Conservation (phyloP, 2,329 filamentous ascomycete species). For the Paecilomyces variotii region DNA sequence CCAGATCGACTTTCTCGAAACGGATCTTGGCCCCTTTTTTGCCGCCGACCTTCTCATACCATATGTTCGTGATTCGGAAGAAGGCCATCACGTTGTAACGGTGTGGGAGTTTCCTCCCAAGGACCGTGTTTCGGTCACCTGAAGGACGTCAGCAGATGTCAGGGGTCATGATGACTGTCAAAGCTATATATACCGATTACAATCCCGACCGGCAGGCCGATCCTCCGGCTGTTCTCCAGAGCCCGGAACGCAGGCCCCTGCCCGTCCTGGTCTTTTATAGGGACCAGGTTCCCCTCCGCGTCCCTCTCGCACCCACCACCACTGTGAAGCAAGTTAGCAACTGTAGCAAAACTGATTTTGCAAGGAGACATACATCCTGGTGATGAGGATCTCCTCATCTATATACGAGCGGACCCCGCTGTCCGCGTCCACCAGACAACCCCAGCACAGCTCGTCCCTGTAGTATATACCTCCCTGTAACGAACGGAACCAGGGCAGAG, state of each 20-base stretch:
- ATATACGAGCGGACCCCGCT: constrained; percentile 50
- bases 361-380: constrained; percentile 45
- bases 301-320: constrained; percentile 48
- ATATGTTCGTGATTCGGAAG: constrained; percentile 61
- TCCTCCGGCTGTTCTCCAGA: constrained; percentile 40
- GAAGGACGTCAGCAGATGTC: constrained; percentile 15
- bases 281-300: constrained; percentile 39
- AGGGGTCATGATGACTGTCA: background rate
- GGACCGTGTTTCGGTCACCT: constrained; percentile 46
- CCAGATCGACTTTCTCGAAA: constrained; percentile 55
- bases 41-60: constrained; percentile 49
- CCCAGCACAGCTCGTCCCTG: constrained; percentile 41
- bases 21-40: constrained; percentile 49
- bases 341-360: background rate
- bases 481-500: constrained; percentile 53
- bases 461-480: constrained; percentile 55
- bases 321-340: constrained; percentile 22
- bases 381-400: constrained; percentile 54
- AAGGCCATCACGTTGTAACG: constrained; percentile 60
- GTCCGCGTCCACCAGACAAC: constrained; percentile 53
- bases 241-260: constrained; percentile 29
- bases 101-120: constrained; percentile 45
- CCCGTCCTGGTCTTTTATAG: constrained; percentile 39
- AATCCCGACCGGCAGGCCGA: constrained; percentile 46
- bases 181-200: constrained; percentile 42